phyloP scores from a whole-genome alignment of 805 yeast species.

The Nakazawaea pomicola region DNA sequence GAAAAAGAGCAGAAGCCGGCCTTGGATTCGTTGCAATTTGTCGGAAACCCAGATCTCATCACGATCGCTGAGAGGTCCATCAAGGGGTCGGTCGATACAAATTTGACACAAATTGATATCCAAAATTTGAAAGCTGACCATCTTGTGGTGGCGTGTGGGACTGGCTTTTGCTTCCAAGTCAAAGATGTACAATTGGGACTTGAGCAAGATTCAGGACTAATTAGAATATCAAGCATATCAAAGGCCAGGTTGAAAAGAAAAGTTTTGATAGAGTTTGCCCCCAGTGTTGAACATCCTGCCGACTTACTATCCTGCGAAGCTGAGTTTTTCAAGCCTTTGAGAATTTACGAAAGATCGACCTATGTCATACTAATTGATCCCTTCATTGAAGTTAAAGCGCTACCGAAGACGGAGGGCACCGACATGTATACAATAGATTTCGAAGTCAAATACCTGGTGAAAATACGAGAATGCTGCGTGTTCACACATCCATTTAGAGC shows the following conservation, averaged over 20 bases:
- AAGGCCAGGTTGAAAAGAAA: not conserved
- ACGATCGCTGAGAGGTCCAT: conserved; percentile 1
- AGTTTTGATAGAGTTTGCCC: not conserved
- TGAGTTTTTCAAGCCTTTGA: conserved; percentile 9
- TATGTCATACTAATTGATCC: conserved; percentile 1
- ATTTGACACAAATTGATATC: not conserved
- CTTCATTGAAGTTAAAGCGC: not conserved
- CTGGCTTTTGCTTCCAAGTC: not conserved
- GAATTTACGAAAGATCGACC: conserved; percentile 7
- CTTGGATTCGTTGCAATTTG: not conserved
- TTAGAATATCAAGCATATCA: not conserved
- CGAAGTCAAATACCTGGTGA: conserved; percentile 1
- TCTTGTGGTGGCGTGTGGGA: not conserved
- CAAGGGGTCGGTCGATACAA: not conserved
- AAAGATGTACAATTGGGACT: conserved; percentile 4
- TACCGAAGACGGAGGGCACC: not conserved
- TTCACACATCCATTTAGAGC: conserved; percentile 7
- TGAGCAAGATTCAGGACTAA: too few relatives aligned
- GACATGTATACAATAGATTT: not conserved
- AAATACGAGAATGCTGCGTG: conserved; percentile 9
- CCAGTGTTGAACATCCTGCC: too few relatives aligned
- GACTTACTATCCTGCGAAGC: not conserved
- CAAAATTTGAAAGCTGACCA: not conserved
- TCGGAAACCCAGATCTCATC: not conserved
- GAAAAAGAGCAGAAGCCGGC: not conserved